Evolutionary conservation across 2,329 filamentous ascomycete genomes (phyloP).

Genomic region (Cytospora mali): DNA sequence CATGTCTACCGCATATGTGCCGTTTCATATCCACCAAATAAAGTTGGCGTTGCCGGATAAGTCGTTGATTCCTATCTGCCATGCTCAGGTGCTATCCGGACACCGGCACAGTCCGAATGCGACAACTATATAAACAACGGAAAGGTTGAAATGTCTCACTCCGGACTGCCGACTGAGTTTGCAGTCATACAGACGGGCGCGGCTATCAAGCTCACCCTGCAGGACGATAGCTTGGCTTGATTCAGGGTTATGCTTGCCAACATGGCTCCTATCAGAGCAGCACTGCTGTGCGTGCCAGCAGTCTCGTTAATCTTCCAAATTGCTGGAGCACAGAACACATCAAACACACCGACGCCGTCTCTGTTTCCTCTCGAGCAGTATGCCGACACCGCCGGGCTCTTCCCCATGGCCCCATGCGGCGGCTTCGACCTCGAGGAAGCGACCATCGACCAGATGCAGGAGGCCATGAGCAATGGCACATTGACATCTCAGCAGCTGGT

Average conservation of each 20-base stretch:
- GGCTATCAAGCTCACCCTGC: not conserved
- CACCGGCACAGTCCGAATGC: too few species aligned
- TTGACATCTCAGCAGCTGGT: slow-evolving; percentile 62
- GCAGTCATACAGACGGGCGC: not conserved
- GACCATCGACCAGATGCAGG: slow-evolving; percentile 68
- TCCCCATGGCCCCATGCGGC: slow-evolving; percentile 65
- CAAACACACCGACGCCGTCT: slow-evolving; percentile 32
- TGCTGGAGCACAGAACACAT: not conserved
- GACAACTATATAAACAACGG: too few species aligned
- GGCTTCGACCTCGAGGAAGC: slow-evolving; percentile 68
- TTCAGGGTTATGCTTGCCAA: not conserved
- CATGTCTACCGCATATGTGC: too few species aligned
- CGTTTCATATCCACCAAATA: too few species aligned
- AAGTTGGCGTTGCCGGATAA: too few species aligned
- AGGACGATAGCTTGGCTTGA: not conserved
- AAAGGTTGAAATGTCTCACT: too few species aligned
- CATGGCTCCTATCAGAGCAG: not conserved
- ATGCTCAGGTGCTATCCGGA: too few species aligned
- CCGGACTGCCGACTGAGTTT: too few species aligned
- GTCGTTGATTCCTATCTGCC: too few species aligned
- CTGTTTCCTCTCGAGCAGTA: slow-evolving; percentile 42
- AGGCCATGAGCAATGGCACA: slow-evolving; percentile 53
- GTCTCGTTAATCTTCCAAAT: not conserved
- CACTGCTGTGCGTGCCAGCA: not conserved
- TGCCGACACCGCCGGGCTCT: slow-evolving; percentile 45